phyloP scores from a whole-genome alignment of 306 rosid genomes.

The Cucurbita argyrosperma region DNA sequence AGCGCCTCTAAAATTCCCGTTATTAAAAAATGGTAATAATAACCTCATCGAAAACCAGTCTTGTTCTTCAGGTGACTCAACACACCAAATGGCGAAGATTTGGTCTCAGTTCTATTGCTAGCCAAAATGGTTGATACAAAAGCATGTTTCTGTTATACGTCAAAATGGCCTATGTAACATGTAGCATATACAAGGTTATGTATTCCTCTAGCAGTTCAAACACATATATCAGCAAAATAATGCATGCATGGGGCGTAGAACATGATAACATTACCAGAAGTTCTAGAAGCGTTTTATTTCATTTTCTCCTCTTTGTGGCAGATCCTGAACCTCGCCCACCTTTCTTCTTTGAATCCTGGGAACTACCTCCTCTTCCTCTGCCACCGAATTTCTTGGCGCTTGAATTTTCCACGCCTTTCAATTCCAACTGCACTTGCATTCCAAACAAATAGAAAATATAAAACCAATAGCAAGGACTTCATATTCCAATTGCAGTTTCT shows the following conservation, averaged over 20 bases:
- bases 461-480: background rate
- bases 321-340: conserved; percentile 45
- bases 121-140: background rate
- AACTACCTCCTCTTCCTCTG: conserved; percentile 43
- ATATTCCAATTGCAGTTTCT: conserved; percentile 5
- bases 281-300: conserved; percentile 5
- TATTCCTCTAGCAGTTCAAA: background rate
- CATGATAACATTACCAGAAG: background rate
- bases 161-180: conserved; percentile 1
- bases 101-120: background rate
- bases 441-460: conserved; percentile 19
- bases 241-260: background rate
- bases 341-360: conserved; percentile 37
- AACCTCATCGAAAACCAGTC: background rate
- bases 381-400: conserved; percentile 53
- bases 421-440: conserved; percentile 56
- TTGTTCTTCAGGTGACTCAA: background rate
- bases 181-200: background rate
- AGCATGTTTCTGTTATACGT: background rate
- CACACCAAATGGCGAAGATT: background rate
- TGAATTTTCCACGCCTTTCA: conserved; percentile 52
- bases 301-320: conserved; percentile 71
- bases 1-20: background rate
- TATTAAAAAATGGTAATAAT: background rate
- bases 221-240: background rate